These are phyloP conservation scores for Termitomyces sp. DNA, from an alignment of 768 basidiomycete species.

Conservation along the genomic window DNA sequence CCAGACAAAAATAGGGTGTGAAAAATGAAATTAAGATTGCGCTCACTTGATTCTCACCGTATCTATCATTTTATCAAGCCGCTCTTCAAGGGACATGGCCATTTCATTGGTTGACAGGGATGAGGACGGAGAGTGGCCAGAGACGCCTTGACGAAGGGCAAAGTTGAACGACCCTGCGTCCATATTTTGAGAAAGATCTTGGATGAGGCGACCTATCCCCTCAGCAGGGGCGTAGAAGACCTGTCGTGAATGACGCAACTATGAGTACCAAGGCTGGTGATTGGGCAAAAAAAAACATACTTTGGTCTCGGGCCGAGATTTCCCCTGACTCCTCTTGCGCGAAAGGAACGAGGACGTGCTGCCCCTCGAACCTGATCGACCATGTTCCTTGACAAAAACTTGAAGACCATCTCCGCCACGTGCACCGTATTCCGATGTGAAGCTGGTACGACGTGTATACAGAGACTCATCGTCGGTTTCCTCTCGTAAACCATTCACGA, in stretches of 20 bases:
- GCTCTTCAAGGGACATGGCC: constrained; percentile 74
- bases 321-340: constrained; percentile 56
- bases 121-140: constrained; percentile 55
- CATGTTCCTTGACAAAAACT: constrained; percentile 75
- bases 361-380: constrained; percentile 59
- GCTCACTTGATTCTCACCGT: constrained; percentile 29
- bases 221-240: constrained; percentile 73
- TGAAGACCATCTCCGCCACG: constrained; percentile 60
- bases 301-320: constrained; percentile 79
- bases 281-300: constrained; percentile 34
- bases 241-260: constrained; percentile 34
- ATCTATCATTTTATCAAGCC: constrained; percentile 68
- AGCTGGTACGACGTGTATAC: constrained; percentile 65
- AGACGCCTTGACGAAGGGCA: constrained; percentile 20
- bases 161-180: constrained; percentile 86
- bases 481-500: constrained; percentile 80
- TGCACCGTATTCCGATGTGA: constrained; percentile 69
- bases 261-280: no score
- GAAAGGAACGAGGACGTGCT: constrained; percentile 61
- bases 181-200: constrained; percentile 75
- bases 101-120: constrained; percentile 62
- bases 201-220: constrained; percentile 81
- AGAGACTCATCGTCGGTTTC: constrained; percentile 70
- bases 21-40: constrained; percentile 17
- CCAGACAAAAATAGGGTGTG: constrained; percentile 19